A percentile compares a stretch with the other conserved stretches of the same genome.
phyloP scores from a whole-genome alignment of 768 basidiomycete species.

The Agaricus bisporus region DNA sequence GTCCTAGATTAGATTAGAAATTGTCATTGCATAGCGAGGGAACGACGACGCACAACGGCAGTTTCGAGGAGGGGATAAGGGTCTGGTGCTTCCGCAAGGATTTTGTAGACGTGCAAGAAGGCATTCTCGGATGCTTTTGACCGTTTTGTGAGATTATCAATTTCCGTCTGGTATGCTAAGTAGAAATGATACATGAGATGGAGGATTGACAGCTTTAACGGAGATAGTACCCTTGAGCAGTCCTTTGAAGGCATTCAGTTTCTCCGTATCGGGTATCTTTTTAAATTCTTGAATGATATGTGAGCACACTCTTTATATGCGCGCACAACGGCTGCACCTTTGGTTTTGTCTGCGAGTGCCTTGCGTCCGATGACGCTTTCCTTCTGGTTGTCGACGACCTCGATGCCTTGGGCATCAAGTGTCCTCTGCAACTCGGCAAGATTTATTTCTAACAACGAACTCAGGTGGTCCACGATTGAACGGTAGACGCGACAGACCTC shows the following conservation, averaged over 20 bases:
- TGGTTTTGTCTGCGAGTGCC: slow-evolving; percentile 90
- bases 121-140: slow-evolving; percentile 91
- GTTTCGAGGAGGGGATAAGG: slow-evolving; percentile 95
- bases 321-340: slow-evolving; percentile 51
- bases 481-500: slow-evolving; percentile 43
- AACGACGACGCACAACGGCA: slow-evolving; percentile 57
- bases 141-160: slow-evolving; percentile 90
- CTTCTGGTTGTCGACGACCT: slow-evolving; percentile 98
- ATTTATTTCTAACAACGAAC: slow-evolving; percentile 59
- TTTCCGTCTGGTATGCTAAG: slow-evolving; percentile 91
- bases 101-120: slow-evolving; percentile 95
- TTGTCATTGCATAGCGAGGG: not conserved
- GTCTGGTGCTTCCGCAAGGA: slow-evolving; percentile 94
- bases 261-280: slow-evolving; percentile 88
- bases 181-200: not conserved
- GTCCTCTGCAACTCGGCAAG: slow-evolving; percentile 89
- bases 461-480: not conserved
- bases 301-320: not conserved
- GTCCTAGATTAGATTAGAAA: slow-evolving; percentile 45
- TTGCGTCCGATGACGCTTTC: slow-evolving; percentile 93
- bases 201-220: not conserved
- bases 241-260: slow-evolving; percentile 81
- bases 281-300: slow-evolving; percentile 70
- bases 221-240: slow-evolving; percentile 69
- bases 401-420: slow-evolving; percentile 87